phyloP scores from a whole-genome alignment of 2,329 filamentous ascomycete species.

The Penicillium sp. region DNA sequence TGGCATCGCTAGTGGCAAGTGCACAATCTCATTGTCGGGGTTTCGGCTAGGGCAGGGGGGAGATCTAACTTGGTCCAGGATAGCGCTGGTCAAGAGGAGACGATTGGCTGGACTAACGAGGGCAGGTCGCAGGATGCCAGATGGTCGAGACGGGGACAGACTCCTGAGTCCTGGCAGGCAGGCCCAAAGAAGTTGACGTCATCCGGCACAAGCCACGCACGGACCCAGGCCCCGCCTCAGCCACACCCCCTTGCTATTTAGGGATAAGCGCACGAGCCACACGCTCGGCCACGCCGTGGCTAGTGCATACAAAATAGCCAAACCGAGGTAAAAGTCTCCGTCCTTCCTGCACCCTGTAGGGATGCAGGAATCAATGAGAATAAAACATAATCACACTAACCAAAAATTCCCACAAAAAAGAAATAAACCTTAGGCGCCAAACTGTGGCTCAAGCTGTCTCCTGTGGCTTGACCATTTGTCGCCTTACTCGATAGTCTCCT shows the following conservation, averaged over 20 bases:
- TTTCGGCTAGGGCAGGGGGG: not conserved
- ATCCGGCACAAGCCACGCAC: not conserved
- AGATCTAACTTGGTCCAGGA: not conserved
- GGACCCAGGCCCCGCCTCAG: conserved; percentile 5
- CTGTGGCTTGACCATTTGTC: conserved; percentile 13
- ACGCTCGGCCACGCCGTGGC: conserved; percentile 25
- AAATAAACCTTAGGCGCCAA: not conserved
- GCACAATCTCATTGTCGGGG: conserved; percentile 1
- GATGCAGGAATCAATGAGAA: not conserved
- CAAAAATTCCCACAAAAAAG: not conserved
- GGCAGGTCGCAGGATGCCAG: not conserved
- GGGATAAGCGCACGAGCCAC: conserved; percentile 22
- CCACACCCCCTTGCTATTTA: conserved; percentile 20
- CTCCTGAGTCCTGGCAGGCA: not conserved
- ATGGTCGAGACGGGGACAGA: not conserved
- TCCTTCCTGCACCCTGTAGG: too few species aligned
- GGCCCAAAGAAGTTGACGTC: not conserved
- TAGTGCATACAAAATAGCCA: conserved; percentile 8
- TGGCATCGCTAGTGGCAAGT: not conserved
- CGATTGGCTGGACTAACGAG: not conserved
- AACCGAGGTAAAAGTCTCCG: not conserved
- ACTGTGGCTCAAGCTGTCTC: conserved; percentile 16
- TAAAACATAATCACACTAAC: not conserved
- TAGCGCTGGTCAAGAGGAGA: not conserved
- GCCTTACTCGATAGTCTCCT: conserved; percentile 23